Evolutionary conservation across 1,284 basidiomycete species (phyloP), one percentile per base, ranked within the genome.

Genomic region (Uromyces viciae-fabae): DNA sequence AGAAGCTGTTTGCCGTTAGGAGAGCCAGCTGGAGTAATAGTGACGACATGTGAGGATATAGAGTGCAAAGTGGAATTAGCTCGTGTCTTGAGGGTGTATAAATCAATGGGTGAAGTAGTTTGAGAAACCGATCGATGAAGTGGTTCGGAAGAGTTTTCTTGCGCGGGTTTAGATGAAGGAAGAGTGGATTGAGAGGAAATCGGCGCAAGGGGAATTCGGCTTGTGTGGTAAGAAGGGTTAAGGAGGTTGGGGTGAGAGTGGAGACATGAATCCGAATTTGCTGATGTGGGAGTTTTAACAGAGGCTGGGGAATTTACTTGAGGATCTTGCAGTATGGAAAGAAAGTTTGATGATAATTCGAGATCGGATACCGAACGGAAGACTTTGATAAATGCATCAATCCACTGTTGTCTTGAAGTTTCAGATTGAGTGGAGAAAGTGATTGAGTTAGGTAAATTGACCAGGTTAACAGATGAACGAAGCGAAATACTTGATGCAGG

Each of bases 181-280:
- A n/a, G n/a, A n/a, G n/a, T n/a, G n/a, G n/a, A n/a, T 46, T 69
- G 66, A 43, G 64, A 68, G 36, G 64, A 43, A 43, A 69, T 69
- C 15, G 66, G 66, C 7, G 66, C 66, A 7, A 42, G 42, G 9
- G 73, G 54, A 33, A 75, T 60, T 11, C 73, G 52, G n/a, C 54
- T 75, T 19, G 73, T 75, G 54, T 75, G 73, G 4, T 43, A 38
- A 5, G 11, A 19, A 38, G 28, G 8, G 73, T 25, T 40, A 49
- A 22, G 7, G 66, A 40, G 3, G 66, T 31, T 60, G 58, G 14
- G 28, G 58, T 66, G 64, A 5, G 38, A 25, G 60, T 2, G 36
- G 36, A 66, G 28, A 28, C 42, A 69, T 7, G 40, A 28, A 28
- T 69, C 49, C 2, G 66, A 69, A n/a, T 46, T 22, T 31, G 38